Percentiles rank a stretch among this genome's conserved stretches.
These are phyloP conservation scores for Priceomyces haplophilus DNA, from an alignment of 805 yeast species.

Conservation along the genomic window DNA sequence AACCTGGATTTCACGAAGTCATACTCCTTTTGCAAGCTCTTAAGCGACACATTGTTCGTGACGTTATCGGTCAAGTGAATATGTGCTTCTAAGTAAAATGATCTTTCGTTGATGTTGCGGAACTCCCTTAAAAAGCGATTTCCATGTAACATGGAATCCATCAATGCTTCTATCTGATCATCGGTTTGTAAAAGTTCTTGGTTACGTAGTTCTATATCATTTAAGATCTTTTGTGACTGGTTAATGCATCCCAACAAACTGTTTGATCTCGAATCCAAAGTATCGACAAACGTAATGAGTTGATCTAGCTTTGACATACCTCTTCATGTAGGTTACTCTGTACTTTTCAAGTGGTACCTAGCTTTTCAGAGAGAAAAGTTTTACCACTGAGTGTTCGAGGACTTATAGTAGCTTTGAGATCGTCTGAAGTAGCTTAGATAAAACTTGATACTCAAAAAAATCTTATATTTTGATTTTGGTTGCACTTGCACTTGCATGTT, in stretches of 20 bases:
- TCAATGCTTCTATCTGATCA: constrained; percentile 25
- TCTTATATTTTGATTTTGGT: neutral
- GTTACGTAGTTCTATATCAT: constrained; percentile 18
- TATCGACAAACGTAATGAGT: constrained; percentile 30
- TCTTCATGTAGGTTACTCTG: too few relatives aligned
- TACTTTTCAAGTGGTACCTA: neutral
- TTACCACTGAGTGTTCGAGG: too few relatives aligned
- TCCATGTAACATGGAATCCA: constrained; percentile 22
- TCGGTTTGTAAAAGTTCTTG: constrained; percentile 25
- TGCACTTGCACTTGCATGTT: neutral
- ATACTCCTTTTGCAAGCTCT: constrained; percentile 29
- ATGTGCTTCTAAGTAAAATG: constrained; percentile 33
- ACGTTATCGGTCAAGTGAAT: constrained; percentile 27
- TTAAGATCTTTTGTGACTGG: constrained; percentile 23
- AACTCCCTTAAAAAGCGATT: constrained; percentile 21
- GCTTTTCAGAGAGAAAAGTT: too few relatives aligned
- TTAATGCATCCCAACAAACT: constrained; percentile 18
- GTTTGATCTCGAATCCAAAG: constrained; percentile 27
- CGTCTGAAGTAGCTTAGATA: too few relatives aligned
- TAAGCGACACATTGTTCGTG: constrained; percentile 31
- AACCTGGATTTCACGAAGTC: constrained; percentile 20
- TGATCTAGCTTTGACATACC: constrained; percentile 23
- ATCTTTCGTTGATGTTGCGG: constrained; percentile 29
- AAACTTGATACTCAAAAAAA: too few relatives aligned
- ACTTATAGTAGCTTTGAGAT: too few relatives aligned